Conservation (phyloP, 768 basidiomycete genomes). For the Amanita muscaria region DNA sequence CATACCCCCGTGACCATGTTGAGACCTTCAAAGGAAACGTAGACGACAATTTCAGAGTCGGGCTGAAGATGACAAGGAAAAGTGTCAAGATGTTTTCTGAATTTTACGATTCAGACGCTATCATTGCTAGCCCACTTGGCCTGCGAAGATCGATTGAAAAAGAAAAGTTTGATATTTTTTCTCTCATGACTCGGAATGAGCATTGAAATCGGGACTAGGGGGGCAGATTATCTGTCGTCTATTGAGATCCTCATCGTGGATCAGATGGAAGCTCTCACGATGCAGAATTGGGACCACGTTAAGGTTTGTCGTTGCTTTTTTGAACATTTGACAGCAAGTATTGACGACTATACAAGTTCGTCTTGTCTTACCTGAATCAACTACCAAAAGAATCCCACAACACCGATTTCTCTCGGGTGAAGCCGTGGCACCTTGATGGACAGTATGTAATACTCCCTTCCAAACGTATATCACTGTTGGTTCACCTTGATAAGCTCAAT, state of each 20-base stretch:
- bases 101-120: conserved; percentile 85
- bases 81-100: conserved; percentile 86
- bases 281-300: conserved; percentile 99
- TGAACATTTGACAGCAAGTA: too few relatives aligned
- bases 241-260: conserved; percentile 89
- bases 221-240: conserved; percentile 88
- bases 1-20: too few relatives aligned
- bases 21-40: conserved; percentile 95
- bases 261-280: conserved; percentile 84
- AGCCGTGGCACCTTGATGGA: conserved; percentile 96
- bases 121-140: conserved; percentile 90
- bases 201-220: not conserved
- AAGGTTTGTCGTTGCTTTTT: too few relatives aligned
- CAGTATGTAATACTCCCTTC: conserved; percentile 41
- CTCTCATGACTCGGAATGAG: not conserved
- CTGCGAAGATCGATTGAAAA: conserved; percentile 89
- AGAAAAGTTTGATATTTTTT: conserved; percentile 59
- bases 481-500: conserved; percentile 43
- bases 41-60: conserved; percentile 90
- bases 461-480: not conserved
- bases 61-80: conserved; percentile 88
- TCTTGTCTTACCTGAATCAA: conserved; percentile 78
- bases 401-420: conserved; percentile 93
- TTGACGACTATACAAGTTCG: too few relatives aligned
- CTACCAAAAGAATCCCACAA: conserved; percentile 91